Base-by-base conservation (phyloP, 1,284 basidiomycete genomes). In the Phellinidium pouzarii region DNA sequence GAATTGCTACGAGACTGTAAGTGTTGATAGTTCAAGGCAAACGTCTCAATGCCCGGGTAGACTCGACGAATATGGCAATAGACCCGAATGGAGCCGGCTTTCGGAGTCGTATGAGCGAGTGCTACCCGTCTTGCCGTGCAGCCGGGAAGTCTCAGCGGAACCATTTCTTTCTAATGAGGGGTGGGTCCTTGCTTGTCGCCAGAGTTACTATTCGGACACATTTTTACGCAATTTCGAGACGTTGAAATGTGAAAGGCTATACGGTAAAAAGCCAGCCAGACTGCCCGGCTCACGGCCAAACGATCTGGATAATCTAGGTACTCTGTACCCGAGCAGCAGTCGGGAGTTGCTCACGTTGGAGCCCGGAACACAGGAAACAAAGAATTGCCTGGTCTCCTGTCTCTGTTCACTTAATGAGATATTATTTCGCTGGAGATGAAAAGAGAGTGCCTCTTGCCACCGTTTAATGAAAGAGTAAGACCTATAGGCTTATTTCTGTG, bases 401-500 rank as follows among this genome's bases (percentile, higher is more conserved):
- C 17, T 22, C 23, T 43, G 38, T 17, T 7, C 38, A 2, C 17
- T 27, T 44, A 27, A 17, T 27, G 44, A 27, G 44, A 27, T 23
- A 44, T 19, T 44, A 64, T 68, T 61, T 66, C 61, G 64, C 66
- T 66, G 62, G 64, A 73, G 72, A 77, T 74, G 73, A 70, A 72
- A 73, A 71, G 66, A 62, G 67, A 66, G 59, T 59, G 67, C 65
- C 71, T 74, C 71, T 72, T 67, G 62, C 31, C 44, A 59, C 53
- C 44, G 59, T 50, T 56, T 56, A 61, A 52, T 50, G 25, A 29
- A n/a, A n/a, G n/a, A n/a, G n/a, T n/a, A n/a, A n/a, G n/a, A n/a
- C n/a, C n/a, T n/a, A n/a, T n/a, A n/a, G n/a, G n/a, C n/a, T n/a
- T n/a, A n/a, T n/a, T n/a, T n/a, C n/a, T n/a, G n/a, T n/a, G n/a